phyloP scores from a whole-genome alignment of 202 grass and related monocot species.

The Brachypodium distachyon region DNA sequence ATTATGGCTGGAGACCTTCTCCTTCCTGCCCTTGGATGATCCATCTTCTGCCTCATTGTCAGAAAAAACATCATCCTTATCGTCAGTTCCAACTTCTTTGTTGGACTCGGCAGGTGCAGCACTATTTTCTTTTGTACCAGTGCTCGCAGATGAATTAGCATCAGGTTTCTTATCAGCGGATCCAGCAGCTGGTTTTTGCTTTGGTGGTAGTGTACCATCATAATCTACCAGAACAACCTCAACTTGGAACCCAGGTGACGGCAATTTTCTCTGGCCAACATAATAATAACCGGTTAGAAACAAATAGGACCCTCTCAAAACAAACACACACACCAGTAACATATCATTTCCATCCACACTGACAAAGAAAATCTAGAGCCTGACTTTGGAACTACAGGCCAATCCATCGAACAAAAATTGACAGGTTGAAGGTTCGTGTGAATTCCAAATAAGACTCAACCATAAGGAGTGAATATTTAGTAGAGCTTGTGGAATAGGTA shows the following conservation, averaged over 20 bases:
- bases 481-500: not conserved
- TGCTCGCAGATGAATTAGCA: slow-evolving; percentile 21
- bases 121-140: slow-evolving; percentile 35
- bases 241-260: slow-evolving; percentile 88
- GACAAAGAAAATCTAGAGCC: not conserved
- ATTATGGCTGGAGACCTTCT: slow-evolving; percentile 6
- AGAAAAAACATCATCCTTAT: slow-evolving; percentile 95
- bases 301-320: not conserved
- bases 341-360: not conserved
- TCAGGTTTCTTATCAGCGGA: slow-evolving; percentile 30
- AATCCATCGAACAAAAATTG: not conserved
- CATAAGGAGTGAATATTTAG: not conserved
- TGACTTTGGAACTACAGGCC: not conserved
- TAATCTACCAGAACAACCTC: slow-evolving; percentile 93
- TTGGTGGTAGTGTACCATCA: slow-evolving; percentile 47
- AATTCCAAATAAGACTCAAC: not conserved
- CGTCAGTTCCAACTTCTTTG: slow-evolving; percentile 44
- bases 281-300: not conserved
- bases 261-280: slow-evolving; percentile 82
- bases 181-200: slow-evolving; percentile 18
- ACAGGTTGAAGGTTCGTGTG: not conserved
- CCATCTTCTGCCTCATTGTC: slow-evolving; percentile 86
- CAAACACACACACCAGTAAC: not conserved
- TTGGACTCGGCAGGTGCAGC: slow-evolving; percentile 21
- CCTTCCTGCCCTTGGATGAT: slow-evolving; percentile 42